Evolutionary conservation across 2,329 filamentous ascomycete species (phyloP).

Genomic region (Fusarium fracticaudum): DNA sequence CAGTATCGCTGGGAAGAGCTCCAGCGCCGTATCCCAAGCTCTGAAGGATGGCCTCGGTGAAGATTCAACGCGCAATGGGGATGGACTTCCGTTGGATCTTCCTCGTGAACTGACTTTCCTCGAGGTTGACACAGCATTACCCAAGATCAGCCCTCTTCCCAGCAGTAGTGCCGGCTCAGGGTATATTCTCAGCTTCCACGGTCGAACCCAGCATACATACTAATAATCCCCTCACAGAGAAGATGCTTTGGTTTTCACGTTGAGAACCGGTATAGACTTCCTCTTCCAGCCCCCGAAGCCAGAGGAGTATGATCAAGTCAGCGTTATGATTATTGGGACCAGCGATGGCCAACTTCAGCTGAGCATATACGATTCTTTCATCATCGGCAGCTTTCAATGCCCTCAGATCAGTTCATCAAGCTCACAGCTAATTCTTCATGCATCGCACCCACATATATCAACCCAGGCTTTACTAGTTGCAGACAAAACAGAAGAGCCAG

Average conservation of each 20-base stretch:
- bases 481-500: conserved; percentile 46
- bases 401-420: conserved; percentile 47
- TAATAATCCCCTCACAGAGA: conserved; percentile 48
- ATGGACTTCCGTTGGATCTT: conserved; percentile 59
- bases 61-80: conserved; percentile 5
- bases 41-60: conserved; percentile 23
- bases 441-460: conserved; percentile 77
- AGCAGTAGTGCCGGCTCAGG: conserved; percentile 67
- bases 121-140: conserved; percentile 79
- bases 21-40: conserved; percentile 10
- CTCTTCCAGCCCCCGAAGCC: conserved; percentile 71
- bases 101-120: conserved; percentile 77
- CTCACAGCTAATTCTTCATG: conserved; percentile 64
- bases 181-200: conserved; percentile 50
- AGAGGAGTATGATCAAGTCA: conserved; percentile 77
- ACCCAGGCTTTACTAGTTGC: conserved; percentile 77
- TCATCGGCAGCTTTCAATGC: conserved; percentile 73
- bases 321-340: conserved; percentile 80
- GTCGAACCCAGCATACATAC: not conserved
- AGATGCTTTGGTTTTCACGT: conserved; percentile 73
- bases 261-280: conserved; percentile 73
- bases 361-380: conserved; percentile 86
- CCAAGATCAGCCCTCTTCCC: conserved; percentile 78
- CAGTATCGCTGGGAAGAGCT: conserved; percentile 47
- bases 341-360: conserved; percentile 77